Percentiles rank a stretch among this genome's conserved stretches.
Conservation (phyloP, 2,329 filamentous ascomycete genomes). For the Ophiosphaerella korrae region DNA sequence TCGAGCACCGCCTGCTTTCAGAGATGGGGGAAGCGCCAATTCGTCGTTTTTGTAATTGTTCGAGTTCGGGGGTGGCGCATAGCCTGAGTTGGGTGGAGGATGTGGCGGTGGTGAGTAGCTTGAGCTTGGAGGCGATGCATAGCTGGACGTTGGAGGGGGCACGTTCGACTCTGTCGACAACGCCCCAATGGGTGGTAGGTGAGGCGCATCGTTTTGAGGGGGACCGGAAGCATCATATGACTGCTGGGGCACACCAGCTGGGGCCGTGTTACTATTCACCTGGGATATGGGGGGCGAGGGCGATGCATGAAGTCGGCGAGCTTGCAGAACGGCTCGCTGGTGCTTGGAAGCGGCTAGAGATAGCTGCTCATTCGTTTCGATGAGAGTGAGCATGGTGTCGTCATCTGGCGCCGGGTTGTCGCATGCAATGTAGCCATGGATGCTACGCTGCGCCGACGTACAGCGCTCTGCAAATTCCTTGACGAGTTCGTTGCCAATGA, state of each 20-base stretch:
- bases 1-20: slow-evolving; percentile 32
- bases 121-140: not conserved
- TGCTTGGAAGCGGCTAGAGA: slow-evolving; percentile 82
- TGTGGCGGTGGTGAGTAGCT: slow-evolving; percentile 1
- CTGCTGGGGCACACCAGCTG: slow-evolving; percentile 19
- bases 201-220: slow-evolving; percentile 18
- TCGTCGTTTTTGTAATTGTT: slow-evolving; percentile 23
- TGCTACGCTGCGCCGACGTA: slow-evolving; percentile 75
- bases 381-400: slow-evolving; percentile 89
- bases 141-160: not conserved
- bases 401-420: slow-evolving; percentile 84
- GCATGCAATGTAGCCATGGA: slow-evolving; percentile 84
- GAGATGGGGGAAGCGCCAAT: slow-evolving; percentile 29
- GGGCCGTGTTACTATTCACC: slow-evolving; percentile 11
- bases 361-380: slow-evolving; percentile 92
- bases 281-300: slow-evolving; percentile 25
- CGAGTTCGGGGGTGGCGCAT: slow-evolving; percentile 6
- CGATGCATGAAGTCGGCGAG: slow-evolving; percentile 53
- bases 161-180: slow-evolving; percentile 10
- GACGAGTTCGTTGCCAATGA: slow-evolving; percentile 84
- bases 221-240: slow-evolving; percentile 13
- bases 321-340: slow-evolving; percentile 74
- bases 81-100: not conserved
- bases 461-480: slow-evolving; percentile 91
- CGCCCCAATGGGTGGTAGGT: slow-evolving; percentile 22